A percentile compares a stretch with the other conserved stretches of the same genome.
Evolutionary conservation across 2,329 filamentous ascomycete genomes (phyloP).

Genomic region (Alternaria triticina): DNA sequence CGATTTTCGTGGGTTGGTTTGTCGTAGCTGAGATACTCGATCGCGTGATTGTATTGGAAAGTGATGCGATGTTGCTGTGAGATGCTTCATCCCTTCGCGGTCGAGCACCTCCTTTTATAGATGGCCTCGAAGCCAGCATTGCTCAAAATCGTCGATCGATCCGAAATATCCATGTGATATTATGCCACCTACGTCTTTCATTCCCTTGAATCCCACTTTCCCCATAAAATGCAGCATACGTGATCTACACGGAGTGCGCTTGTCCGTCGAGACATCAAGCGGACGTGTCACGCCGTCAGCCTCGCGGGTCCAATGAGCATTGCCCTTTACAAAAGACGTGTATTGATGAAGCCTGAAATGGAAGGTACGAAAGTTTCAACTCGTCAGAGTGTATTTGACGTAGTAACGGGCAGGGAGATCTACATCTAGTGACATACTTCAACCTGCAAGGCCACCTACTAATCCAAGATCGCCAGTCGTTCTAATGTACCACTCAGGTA

Average conservation of each 20-base stretch:
- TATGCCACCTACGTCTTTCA: not conserved
- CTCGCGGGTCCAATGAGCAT: not conserved
- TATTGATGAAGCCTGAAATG: not conserved
- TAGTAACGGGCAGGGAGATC: not conserved
- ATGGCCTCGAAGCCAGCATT: not conserved
- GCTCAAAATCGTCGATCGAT: not conserved
- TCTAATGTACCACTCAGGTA: not conserved
- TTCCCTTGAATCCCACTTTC: not conserved
- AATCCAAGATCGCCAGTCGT: not conserved
- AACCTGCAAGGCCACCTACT: not conserved
- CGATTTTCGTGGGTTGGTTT: not conserved
- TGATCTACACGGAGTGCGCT: not conserved
- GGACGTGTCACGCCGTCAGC: not conserved
- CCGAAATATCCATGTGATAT: accelerated
- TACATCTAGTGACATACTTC: not conserved
- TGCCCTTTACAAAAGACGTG: not conserved
- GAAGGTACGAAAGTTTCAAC: not conserved
- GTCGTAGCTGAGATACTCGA: not conserved
- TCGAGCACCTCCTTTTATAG: not conserved
- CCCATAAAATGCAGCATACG: not conserved
- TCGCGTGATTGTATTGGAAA: not conserved
- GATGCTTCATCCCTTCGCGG: not conserved
- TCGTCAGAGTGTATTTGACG: not conserved
- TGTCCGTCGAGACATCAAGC: not conserved
- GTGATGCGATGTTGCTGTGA: not conserved